Evolutionary conservation across 495 filamentous ascomycete species (phyloP), one percentile per base, ranked within the genome.

Genomic region (Penicillium simplicissimum): DNA sequence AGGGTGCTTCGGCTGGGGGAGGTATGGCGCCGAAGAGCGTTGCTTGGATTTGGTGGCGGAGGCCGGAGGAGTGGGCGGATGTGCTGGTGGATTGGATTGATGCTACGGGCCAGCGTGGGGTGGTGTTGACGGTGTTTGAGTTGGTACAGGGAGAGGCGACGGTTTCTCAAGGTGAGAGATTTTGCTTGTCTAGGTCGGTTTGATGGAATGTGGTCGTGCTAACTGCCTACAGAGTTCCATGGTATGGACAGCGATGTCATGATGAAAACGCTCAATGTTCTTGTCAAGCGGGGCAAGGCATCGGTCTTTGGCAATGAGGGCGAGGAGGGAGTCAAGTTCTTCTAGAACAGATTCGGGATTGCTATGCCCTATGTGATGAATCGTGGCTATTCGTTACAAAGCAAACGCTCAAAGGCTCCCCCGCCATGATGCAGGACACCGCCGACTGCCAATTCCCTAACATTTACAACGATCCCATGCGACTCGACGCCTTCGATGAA

Each of bases 261-360:
- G 71, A 81, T 88, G 58, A 91, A 88, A 71, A 84, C 90, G n/a
- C 76, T 98, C 17, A 80, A 81, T 59, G 80, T 91, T 55, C 78
- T 97, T 25, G 92, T 96, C 25, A 96, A 93, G 80, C 81, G 88
- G 37, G 93, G 93, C 62, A 96, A 90, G 75, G 93, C 95, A 23
- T 93, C 97, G 76, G 85, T 98, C 13, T 97, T 98, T 80, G 94
- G 94, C 19, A 74, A 66, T 38, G 93, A 93, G 62, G 94, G 94
- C 64, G 86, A 89, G 59, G 85, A 87, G 69, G 95, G 95, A 55
- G 91, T 97, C 60, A 98, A 98, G 78, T 98, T 98, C 79, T 97
- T 97, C 71, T 98, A 79, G 79, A 54, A 35, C 25, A 17, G 19
- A 36, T 52, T 56, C n/a, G 21, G 49, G 21, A 43, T 63, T 47